Evolutionary conservation across 441 rosid species (phyloP), one percentile per base, ranked within the genome.

Genomic region (Kokia cookei): DNA sequence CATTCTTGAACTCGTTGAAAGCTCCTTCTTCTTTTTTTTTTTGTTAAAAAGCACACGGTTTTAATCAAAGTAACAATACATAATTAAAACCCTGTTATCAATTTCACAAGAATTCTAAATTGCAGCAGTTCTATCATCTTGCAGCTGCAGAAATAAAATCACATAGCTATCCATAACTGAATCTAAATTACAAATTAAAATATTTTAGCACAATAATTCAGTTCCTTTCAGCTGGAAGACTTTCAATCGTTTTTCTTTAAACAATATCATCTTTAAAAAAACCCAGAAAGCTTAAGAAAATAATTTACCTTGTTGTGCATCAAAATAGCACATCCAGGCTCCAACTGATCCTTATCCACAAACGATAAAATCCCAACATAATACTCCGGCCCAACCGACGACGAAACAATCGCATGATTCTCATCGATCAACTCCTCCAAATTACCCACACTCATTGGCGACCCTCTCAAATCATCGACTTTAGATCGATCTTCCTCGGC

Each of bases 401-500:
- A 91, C 17, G 97, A 91, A 71, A 95, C 98, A 71, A 93, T 95
- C 0, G 99, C 99, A 65, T 95, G 99, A 79, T 95, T 93, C 90
- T 95, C 99, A 72, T 95, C 99, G 61, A 95, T 95, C 71, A 95
- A 51, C 82, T 95, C 99, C 84, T 93, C 99, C 68, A 95, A 74
- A 75, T 91, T 95, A 0, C 99, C 99, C 19, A 95, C 98, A 68
- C 98, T 93, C 99, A 95, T 95, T 2, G 99, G 99, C 0, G 96
- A 89, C 0, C 99, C 99, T 61, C 98, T 87, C 71, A 95, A 86
- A 76, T 93, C 98, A 77, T 95, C 97, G 43, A 95, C 99, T 83
- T 91, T 93, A 50, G 97, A 93, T 73, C 98, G 86, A 73, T 95
- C 98, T 79, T 93, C 98, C 82, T 95, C 98, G 10, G 93, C 96